Evolutionary conservation across 192 early-diverging fungal species (phyloP).

Genomic region (Thoreauomyces humboldtii): DNA sequence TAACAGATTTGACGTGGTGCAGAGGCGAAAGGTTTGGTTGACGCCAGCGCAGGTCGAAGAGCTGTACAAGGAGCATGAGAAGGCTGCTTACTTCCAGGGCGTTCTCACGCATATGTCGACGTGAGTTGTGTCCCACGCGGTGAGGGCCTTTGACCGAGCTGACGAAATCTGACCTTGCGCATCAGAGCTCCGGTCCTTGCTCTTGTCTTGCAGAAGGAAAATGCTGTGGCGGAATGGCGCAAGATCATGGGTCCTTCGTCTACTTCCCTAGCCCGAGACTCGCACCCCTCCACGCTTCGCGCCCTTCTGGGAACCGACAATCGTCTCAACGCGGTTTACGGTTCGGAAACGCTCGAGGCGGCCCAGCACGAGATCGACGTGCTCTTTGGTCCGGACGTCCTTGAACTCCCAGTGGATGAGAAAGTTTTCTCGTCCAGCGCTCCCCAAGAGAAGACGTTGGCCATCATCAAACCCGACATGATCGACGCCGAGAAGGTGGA

Average conservation of each 20-base stretch:
- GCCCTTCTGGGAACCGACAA: constrained; percentile 54
- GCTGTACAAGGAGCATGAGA: constrained; percentile 54
- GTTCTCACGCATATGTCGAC: constrained; percentile 50
- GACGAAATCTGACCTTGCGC: background rate
- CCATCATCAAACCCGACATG: constrained; percentile 54
- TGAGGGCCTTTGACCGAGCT: too few relatives aligned
- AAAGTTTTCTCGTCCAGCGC: background rate
- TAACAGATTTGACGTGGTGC: constrained; percentile 49
- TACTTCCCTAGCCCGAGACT: constrained; percentile 43
- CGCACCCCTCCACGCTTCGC: constrained; percentile 48
- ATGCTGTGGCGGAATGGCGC: constrained; percentile 49
- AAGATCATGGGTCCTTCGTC: constrained; percentile 55
- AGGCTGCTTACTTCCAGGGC: constrained; percentile 43
- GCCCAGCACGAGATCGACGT: constrained; percentile 45
- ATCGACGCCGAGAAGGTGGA: constrained; percentile 39
- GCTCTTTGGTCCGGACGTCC: constrained; percentile 36
- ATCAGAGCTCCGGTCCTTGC: constrained; percentile 49
- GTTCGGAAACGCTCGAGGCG: constrained; percentile 40
- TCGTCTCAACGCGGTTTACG: constrained; percentile 56
- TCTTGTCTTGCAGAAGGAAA: constrained; percentile 46
- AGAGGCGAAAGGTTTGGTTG: constrained; percentile 53
- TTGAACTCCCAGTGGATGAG: constrained; percentile 26
- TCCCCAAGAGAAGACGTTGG: constrained; percentile 47
- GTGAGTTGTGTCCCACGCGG: constrained; percentile 31
- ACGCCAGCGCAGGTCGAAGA: constrained; percentile 44